phyloP scores from a whole-genome alignment of 2,329 filamentous ascomycete species.

The Ambrosiella beaveri region DNA sequence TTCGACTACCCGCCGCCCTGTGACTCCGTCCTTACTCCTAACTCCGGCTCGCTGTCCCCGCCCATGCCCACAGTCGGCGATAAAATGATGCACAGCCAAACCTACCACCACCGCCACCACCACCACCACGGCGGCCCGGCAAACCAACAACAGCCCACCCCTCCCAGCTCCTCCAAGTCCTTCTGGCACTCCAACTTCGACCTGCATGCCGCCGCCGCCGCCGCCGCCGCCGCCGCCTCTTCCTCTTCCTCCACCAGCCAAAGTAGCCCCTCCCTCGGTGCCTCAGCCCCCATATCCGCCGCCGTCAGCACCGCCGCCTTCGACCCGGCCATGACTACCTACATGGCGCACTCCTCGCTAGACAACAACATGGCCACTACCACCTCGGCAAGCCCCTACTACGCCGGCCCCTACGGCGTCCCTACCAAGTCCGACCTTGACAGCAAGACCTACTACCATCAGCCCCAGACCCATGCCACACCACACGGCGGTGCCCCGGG shows the following conservation, averaged over 20 bases:
- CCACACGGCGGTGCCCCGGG: background rate
- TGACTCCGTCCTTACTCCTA: conserved; percentile 22
- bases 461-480: background rate
- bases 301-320: conserved; percentile 23
- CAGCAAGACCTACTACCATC: conserved; percentile 1
- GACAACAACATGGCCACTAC: background rate
- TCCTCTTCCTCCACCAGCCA: conserved; percentile 21
- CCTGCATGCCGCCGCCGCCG: too few species aligned
- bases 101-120: conserved; percentile 1
- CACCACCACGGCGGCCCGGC: conserved; percentile 17
- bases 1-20: conserved; percentile 22
- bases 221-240: too few species aligned
- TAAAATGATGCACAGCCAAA: conserved; percentile 10
- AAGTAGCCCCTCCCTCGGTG: conserved; percentile 28
- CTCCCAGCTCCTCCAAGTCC: conserved; percentile 30
- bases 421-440: background rate
- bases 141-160: conserved; percentile 23
- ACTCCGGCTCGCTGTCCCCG: conserved; percentile 19
- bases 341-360: background rate
- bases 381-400: background rate
- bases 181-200: conserved; percentile 22
- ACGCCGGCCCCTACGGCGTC: background rate
- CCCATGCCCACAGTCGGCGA: conserved; percentile 27
- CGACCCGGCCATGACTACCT: conserved; percentile 16
- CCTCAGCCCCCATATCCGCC: conserved; percentile 21